Evolutionary conservation across 306 rosid species (phyloP).

Genomic region (Prunus salicina): DNA sequence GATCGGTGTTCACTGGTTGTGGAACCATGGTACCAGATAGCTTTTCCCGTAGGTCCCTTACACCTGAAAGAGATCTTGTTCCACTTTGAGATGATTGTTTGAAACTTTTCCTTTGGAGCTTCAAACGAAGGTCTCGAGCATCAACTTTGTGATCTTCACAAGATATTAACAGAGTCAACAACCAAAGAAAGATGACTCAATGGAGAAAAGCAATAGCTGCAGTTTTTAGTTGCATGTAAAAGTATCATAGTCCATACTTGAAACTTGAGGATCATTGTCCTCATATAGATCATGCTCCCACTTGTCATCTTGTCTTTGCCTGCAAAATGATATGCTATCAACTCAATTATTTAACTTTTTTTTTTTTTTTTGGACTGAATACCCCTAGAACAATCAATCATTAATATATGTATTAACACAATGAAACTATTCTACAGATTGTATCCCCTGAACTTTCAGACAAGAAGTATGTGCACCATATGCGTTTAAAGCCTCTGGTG

Average conservation of each 20-base stretch:
- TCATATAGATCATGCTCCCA: slow-evolving; percentile 99
- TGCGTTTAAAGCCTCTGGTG: background rate
- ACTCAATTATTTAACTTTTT: background rate
- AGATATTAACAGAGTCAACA: slow-evolving; percentile 57
- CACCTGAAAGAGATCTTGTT: slow-evolving; percentile 54
- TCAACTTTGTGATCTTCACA: slow-evolving; percentile 66
- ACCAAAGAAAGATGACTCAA: slow-evolving; percentile 32
- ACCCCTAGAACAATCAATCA: slow-evolving; percentile 7
- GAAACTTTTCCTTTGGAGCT: slow-evolving; percentile 85
- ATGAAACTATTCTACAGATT: background rate
- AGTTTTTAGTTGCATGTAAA: slow-evolving; percentile 35
- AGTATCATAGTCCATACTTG: slow-evolving; percentile 63
- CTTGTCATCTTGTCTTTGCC: slow-evolving; percentile 92
- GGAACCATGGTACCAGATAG: slow-evolving; percentile 68
- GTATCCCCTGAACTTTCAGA: background rate
- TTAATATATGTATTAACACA: background rate
- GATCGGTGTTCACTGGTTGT: slow-evolving; percentile 63
- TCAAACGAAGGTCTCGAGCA: slow-evolving; percentile 87
- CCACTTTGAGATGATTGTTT: slow-evolving; percentile 64
- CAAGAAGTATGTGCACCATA: background rate
- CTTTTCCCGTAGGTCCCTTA: slow-evolving; percentile 85
- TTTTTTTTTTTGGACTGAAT: background rate
- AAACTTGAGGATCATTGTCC: slow-evolving; percentile 42
- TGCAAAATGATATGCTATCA: slow-evolving; percentile 35
- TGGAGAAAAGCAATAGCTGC: slow-evolving; percentile 26